Conservation (phyloP, 2,329 filamentous ascomycete species). For the Fusarium heterosporum region DNA sequence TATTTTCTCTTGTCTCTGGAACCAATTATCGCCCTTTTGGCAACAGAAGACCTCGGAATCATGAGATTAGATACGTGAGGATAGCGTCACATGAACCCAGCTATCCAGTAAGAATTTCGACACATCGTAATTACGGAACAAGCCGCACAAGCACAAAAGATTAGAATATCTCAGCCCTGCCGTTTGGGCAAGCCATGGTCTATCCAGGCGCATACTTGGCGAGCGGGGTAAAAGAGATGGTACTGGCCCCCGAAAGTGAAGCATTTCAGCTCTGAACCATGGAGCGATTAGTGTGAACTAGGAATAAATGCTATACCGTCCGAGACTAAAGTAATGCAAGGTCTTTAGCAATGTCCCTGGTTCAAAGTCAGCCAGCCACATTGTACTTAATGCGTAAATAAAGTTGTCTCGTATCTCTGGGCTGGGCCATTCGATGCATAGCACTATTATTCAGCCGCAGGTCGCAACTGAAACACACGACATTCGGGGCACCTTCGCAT, state of each 20-base stretch:
- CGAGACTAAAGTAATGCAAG: too few species aligned
- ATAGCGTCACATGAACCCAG: too few species aligned
- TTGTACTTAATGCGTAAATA: too few species aligned
- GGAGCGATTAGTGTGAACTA: too few species aligned
- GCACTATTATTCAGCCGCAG: not conserved
- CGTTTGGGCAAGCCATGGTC: not conserved
- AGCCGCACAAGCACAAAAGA: not conserved
- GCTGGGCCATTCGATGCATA: rapidly evolving
- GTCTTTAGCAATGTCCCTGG: too few species aligned
- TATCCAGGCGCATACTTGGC: not conserved
- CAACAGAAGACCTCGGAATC: too few species aligned
- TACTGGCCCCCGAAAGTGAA: not conserved
- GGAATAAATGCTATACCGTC: not conserved
- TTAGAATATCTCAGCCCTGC: not conserved
- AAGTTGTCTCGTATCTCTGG: not conserved
- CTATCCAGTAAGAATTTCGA: too few species aligned
- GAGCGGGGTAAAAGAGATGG: not conserved
- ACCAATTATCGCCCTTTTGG: too few species aligned
- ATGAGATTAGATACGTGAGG: too few species aligned
- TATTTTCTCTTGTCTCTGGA: too few species aligned
- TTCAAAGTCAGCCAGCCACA: not conserved
- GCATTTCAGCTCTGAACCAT: too few species aligned
- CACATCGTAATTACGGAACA: rapidly evolving
- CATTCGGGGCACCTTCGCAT: too few species aligned
- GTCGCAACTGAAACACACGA: not conserved